Conservation (phyloP, 306 rosid species). For the Mimosa bimucronata region DNA sequence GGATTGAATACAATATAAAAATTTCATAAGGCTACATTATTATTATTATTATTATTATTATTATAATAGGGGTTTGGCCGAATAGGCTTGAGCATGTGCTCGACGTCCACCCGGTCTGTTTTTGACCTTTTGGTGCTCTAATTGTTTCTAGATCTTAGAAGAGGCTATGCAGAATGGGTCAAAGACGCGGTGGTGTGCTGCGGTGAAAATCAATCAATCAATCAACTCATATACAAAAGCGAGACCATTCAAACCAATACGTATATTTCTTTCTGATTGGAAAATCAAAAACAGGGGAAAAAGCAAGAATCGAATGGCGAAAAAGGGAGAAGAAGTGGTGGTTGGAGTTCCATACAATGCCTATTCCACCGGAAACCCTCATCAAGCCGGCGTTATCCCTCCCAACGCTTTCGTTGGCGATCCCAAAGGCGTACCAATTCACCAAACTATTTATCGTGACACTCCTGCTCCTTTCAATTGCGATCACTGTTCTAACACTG, state of each 20-base stretch:
- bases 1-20: too few relatives aligned
- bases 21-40: too few relatives aligned
- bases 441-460: conserved; percentile 81
- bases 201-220: background rate
- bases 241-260: background rate
- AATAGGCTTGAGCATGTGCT: too few relatives aligned
- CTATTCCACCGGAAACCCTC: conserved; percentile 43
- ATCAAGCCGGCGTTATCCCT: conserved; percentile 65
- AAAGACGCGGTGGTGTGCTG: background rate
- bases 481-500: conserved; percentile 56
- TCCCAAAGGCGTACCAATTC: conserved; percentile 77
- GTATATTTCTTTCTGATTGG: background rate
- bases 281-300: background rate
- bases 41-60: too few relatives aligned
- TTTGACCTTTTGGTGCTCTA: too few relatives aligned
- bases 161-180: background rate
- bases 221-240: background rate
- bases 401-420: conserved; percentile 71
- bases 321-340: conserved; percentile 44
- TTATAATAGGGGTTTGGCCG: too few relatives aligned
- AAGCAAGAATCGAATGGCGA: conserved; percentile 39
- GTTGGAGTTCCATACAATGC: conserved; percentile 65
- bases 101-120: too few relatives aligned
- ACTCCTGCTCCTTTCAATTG: conserved; percentile 93
- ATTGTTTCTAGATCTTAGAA: too few relatives aligned